Evolutionary conservation across 2,329 filamentous ascomycete genomes (phyloP).

Genomic region (Cylindrodendrum hubeiense): DNA sequence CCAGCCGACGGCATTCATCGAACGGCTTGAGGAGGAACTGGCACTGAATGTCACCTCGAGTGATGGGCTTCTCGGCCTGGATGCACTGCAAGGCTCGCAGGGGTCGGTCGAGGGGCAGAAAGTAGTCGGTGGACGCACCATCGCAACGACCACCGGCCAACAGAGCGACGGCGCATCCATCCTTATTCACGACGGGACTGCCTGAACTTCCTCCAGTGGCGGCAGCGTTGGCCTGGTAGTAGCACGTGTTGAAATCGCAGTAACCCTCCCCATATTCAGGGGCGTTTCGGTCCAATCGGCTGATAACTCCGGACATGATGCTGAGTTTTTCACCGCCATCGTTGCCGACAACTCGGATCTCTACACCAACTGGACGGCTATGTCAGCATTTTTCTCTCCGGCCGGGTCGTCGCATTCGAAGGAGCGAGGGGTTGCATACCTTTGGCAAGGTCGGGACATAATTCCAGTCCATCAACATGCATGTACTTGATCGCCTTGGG

Average conservation of each 20-base stretch:
- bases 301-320: constrained; percentile 97
- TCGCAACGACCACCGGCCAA: constrained; percentile 95
- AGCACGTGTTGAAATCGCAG: constrained; percentile 95
- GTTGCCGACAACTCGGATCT: constrained; percentile 98
- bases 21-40: constrained; percentile 98
- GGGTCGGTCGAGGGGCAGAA: constrained; percentile 92
- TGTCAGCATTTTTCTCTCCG: constrained; percentile 31
- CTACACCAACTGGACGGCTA: constrained; percentile 77
- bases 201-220: constrained; percentile 98
- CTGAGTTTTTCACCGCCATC: constrained; percentile 98
- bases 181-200: constrained; percentile 95
- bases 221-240: constrained; percentile 97
- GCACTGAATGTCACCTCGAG: constrained; percentile 96
- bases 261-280: constrained; percentile 98
- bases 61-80: constrained; percentile 78
- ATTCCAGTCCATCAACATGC: constrained; percentile 82
- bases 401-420: not conserved
- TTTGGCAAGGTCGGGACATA: constrained; percentile 88
- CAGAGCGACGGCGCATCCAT: constrained; percentile 90
- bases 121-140: constrained; percentile 97
- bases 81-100: constrained; percentile 89
- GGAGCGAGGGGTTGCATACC: constrained; percentile 52
- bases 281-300: constrained; percentile 93
- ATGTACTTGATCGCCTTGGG: constrained; percentile 98
- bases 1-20: constrained; percentile 93